A percentile compares a stretch with the other conserved stretches of the same genome.
Conservation (phyloP, 805 yeast species). For the Phaffomyces thermotolerans region DNA sequence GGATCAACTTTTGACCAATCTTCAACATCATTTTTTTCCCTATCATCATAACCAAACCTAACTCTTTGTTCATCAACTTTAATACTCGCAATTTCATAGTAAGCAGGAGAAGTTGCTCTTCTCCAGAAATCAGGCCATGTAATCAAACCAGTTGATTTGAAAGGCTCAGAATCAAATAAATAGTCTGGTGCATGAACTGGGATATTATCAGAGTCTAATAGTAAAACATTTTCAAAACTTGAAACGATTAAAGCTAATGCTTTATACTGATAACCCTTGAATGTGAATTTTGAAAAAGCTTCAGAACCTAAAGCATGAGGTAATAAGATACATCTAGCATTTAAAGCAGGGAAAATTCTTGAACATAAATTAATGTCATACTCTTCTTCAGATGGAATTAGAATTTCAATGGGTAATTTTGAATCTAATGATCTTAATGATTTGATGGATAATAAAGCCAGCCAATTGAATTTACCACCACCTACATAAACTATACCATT, state of each 20-base stretch:
- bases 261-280: slow-evolving; percentile 60
- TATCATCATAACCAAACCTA: slow-evolving; percentile 32
- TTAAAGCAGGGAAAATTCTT: slow-evolving; percentile 49
- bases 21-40: slow-evolving; percentile 23
- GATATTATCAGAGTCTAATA: slow-evolving; percentile 66
- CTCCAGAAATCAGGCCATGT: slow-evolving; percentile 90
- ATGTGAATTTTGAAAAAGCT: slow-evolving; percentile 41
- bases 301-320: slow-evolving; percentile 53
- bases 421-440: slow-evolving; percentile 41
- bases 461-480: slow-evolving; percentile 53
- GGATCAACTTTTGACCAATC: slow-evolving; percentile 4
- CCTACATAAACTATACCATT: slow-evolving; percentile 61
- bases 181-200: slow-evolving; percentile 60
- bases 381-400: slow-evolving; percentile 58
- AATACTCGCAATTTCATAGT: slow-evolving; percentile 61
- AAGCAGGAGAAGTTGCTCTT: slow-evolving; percentile 69
- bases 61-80: slow-evolving; percentile 34
- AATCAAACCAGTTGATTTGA: slow-evolving; percentile 40
- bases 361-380: slow-evolving; percentile 64
- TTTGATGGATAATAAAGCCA: slow-evolving; percentile 43
- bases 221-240: slow-evolving; percentile 64
- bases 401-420: slow-evolving; percentile 62
- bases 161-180: slow-evolving; percentile 53
- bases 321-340: slow-evolving; percentile 60
- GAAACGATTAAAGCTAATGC: slow-evolving; percentile 64